A percentile compares a stretch with the other conserved stretches of the same genome.
Conservation (phyloP, 1,284 basidiomycete species). For the Malassezia furfur region DNA sequence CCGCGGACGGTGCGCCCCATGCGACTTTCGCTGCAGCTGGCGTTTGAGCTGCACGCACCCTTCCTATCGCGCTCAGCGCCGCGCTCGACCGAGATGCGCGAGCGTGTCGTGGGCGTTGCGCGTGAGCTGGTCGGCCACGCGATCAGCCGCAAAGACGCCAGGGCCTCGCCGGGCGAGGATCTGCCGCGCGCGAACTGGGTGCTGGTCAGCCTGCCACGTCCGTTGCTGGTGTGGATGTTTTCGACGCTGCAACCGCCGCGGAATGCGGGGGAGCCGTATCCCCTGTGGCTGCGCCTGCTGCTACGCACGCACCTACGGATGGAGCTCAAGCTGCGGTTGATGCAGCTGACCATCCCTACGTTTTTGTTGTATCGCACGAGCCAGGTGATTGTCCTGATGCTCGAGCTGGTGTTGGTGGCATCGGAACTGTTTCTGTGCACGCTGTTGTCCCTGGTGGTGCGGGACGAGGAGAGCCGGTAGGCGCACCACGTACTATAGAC, state of each 20-base stretch:
- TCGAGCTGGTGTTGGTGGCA: slow-evolving; percentile 5
- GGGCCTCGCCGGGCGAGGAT: background rate
- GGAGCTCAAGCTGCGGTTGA: background rate
- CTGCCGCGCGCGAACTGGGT: background rate
- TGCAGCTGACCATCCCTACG: background rate
- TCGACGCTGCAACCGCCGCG: background rate
- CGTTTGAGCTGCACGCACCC: slow-evolving; percentile 3
- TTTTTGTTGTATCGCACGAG: slow-evolving; percentile 1
- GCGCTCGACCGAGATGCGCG: background rate
- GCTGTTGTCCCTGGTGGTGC: too few relatives aligned
- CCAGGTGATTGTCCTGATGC: background rate
- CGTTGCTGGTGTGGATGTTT: background rate
- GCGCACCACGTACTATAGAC: too few relatives aligned
- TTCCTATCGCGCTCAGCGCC: background rate
- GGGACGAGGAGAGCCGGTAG: too few relatives aligned
- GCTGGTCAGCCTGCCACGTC: background rate
- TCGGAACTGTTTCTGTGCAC: background rate
- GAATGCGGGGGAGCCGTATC: background rate
- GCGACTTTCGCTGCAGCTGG: background rate
- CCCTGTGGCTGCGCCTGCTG: background rate
- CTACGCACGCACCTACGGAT: background rate
- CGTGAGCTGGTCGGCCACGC: background rate
- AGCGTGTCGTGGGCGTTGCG: background rate
- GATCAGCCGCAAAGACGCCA: background rate
- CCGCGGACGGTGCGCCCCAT: background rate